Conservation (phyloP, 192 early-diverging fungal species). For the Lobosporangium transversale region DNA sequence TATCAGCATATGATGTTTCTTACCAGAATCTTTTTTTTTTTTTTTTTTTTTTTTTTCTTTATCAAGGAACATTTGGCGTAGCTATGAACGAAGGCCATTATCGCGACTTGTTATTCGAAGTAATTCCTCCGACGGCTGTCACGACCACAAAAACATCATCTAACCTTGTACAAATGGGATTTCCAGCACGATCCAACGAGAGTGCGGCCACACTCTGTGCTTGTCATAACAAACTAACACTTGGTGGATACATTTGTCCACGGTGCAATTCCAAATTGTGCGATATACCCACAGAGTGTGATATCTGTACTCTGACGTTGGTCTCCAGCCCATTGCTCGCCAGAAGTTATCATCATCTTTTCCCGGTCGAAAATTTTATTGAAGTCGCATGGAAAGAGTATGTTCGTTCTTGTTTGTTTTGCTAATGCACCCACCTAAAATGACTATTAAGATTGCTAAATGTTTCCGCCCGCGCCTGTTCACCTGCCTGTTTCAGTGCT, state of each 20-base stretch:
- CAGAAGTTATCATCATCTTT: slow-evolving; percentile 93
- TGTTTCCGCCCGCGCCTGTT: neutral
- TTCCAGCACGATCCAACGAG: slow-evolving; percentile 70
- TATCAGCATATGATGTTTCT: neutral
- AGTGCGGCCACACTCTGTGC: slow-evolving; percentile 75
- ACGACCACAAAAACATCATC: slow-evolving; percentile 61
- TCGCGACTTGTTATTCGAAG: slow-evolving; percentile 84
- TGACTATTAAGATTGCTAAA: too few species aligned
- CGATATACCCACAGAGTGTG: slow-evolving; percentile 91
- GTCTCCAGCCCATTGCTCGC: slow-evolving; percentile 92
- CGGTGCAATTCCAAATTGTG: slow-evolving; percentile 85
- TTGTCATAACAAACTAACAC: slow-evolving; percentile 77
- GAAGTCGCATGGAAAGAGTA: slow-evolving; percentile 68
- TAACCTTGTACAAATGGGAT: slow-evolving; percentile 93
- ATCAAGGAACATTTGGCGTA: slow-evolving; percentile 85
- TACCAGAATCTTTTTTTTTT: neutral
- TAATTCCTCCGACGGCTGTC: slow-evolving; percentile 89
- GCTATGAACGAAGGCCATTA: slow-evolving; percentile 85
- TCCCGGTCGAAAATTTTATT: slow-evolving; percentile 87
- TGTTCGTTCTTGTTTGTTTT: slow-evolving; percentile 11
- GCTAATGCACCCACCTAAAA: too few species aligned
- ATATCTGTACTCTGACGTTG: slow-evolving; percentile 87
- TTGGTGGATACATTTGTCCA: slow-evolving; percentile 87
- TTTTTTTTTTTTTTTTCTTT: too few species aligned
- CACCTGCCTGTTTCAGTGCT: too few species aligned